Conservation (phyloP, 208 protist species). For the Trypanosoma boissoni region DNA sequence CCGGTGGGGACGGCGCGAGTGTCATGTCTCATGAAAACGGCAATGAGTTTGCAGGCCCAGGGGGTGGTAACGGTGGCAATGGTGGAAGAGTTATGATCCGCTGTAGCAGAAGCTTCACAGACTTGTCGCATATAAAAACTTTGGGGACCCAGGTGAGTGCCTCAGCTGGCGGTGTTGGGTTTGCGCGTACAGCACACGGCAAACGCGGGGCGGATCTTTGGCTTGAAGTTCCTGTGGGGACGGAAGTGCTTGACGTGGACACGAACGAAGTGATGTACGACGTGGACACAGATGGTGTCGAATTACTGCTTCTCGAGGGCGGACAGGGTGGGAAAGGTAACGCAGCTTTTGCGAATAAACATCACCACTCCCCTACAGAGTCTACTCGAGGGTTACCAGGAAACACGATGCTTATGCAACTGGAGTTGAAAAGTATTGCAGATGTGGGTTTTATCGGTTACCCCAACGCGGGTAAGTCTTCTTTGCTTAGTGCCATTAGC, state of each 20-base stretch:
- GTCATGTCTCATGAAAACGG: constrained; percentile 86
- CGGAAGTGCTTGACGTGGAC: constrained; percentile 86
- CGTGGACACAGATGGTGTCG: constrained; percentile 69
- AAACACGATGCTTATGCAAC: constrained; percentile 86
- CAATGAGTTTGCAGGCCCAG: constrained; percentile 90
- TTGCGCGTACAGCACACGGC: constrained; percentile 72
- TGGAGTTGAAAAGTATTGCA: constrained; percentile 91
- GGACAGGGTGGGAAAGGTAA: constrained; percentile 92
- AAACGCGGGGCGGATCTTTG: constrained; percentile 63
- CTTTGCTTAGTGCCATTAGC: constrained; percentile 87
- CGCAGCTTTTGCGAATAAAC: constrained; percentile 86
- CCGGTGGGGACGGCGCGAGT: constrained; percentile 83
- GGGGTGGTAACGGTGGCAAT: constrained; percentile 88
- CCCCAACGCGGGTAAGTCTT: constrained; percentile 93
- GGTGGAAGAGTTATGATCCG: constrained; percentile 82
- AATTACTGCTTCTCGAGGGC: constrained; percentile 84
- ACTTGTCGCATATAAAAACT: constrained; percentile 69
- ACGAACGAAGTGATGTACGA: constrained; percentile 89
- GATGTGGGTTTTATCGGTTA: constrained; percentile 92
- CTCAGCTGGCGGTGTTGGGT: constrained; percentile 58
- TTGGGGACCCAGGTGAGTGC: constrained; percentile 73
- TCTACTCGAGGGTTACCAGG: constrained; percentile 88
- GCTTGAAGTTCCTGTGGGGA: constrained; percentile 83
- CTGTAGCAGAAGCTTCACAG: constrained; percentile 37
- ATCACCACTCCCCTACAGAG: constrained; percentile 84